Evolutionary conservation across 176 grass and related monocot genomes (phyloP), one percentile per base, ranked within the genome.

Genomic region (Elymus sibiricus): DNA sequence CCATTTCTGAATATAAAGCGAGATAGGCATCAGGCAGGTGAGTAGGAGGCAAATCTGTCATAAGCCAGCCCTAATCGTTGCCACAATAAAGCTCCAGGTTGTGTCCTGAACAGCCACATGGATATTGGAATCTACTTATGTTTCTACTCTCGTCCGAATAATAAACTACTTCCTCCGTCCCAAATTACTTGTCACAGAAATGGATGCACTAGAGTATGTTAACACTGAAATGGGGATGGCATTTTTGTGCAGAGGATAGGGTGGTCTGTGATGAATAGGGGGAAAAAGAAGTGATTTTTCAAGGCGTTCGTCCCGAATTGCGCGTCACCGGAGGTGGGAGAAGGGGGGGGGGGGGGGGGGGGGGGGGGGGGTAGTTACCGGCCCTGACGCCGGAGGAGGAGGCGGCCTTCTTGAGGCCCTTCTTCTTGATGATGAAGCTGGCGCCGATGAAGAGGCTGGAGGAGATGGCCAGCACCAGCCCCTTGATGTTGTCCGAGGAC

Each of bases 401-500:
- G 10, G 91, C 91, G 56, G 94, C 94, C 85, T 89, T 95, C 89
- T 95, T 93, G 84, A 95, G 94, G 83, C 95, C 95, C 89, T 97
- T 97, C 87, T 97, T 97, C 92, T 97, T 97, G 43, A 98, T 87
- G 88, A 98, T 98, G 88, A 98, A 98, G 88, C 95, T 98, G 64
- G 92, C 92, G 25, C 95, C 95, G 84, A 98, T 95, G 76, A 98
- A 98, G 53, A 94, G 66, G 87, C 95, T 95, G 80, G 92, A 98
- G 19, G 92, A 98, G n/a, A 95, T 84, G 8, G 91, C 91, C 24
- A 95, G 88, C 15, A 93, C 61, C 34, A 95, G 65, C 28, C 94
- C 94, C 78, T 93, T 93, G 70, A 95, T 89, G 84, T 95, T 95
- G 64, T 95, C 91, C 14, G 89, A 49, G 2, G 94, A 95, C 94